Evolutionary conservation across 441 rosid species (phyloP).

Genomic region (Raphanus hybrid): DNA sequence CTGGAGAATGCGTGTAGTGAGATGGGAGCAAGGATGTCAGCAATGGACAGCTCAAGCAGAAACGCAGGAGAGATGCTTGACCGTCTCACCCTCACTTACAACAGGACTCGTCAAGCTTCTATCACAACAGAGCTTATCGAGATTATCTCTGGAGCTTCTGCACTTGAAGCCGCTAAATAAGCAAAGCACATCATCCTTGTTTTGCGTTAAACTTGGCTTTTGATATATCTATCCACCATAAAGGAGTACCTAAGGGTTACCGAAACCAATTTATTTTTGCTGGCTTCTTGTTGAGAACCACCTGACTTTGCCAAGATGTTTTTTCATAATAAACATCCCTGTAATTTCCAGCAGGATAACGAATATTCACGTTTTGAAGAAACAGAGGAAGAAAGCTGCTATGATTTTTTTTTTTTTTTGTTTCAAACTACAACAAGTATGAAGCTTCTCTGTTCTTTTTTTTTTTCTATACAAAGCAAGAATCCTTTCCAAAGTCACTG

Average conservation of each 20-base stretch:
- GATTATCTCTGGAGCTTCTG: conserved; percentile 96
- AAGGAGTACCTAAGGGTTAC: conserved; percentile 20
- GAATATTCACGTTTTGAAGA: conserved; percentile 18
- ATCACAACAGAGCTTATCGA: conserved; percentile 94
- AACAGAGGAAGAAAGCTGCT: background rate
- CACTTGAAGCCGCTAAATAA: conserved; percentile 58
- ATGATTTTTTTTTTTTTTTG: background rate
- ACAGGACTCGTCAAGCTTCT: conserved; percentile 99
- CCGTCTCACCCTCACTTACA: conserved; percentile 88
- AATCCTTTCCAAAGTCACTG: background rate
- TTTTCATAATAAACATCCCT: conserved; percentile 27
- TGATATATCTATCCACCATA: conserved; percentile 23
- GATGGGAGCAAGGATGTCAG: conserved; percentile 98
- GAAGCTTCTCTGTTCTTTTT: too few relatives aligned
- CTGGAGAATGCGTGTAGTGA: conserved; percentile 97
- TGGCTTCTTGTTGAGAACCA: conserved; percentile 16
- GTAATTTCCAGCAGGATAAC: conserved; percentile 29
- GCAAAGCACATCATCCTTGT: conserved; percentile 35
- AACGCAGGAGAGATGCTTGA: conserved; percentile 99
- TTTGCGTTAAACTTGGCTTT: conserved; percentile 18
- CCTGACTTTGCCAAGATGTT: background rate
- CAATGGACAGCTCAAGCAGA: conserved; percentile 98
- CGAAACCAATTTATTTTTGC: conserved; percentile 17
- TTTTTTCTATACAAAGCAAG: background rate
- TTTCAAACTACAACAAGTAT: background rate